Conservation (phyloP, 768 basidiomycete species). For the Naganishia randhawae region DNA sequence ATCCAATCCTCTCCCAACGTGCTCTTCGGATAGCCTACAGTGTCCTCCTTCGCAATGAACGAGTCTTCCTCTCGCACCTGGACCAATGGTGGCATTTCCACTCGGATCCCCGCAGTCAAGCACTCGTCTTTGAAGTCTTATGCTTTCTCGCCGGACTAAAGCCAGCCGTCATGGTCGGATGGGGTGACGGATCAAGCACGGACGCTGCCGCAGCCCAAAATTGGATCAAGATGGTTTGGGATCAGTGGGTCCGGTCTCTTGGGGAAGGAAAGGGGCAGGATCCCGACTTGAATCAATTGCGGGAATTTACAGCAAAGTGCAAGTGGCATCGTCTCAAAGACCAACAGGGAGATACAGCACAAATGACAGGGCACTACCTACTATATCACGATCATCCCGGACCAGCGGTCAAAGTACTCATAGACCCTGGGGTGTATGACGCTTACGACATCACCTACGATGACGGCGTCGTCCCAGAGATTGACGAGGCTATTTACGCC, state of each 20-base stretch:
- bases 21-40: slow-evolving; percentile 11
- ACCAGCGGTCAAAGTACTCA: slow-evolving; percentile 19
- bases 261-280: neutral
- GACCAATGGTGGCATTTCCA: slow-evolving; percentile 18
- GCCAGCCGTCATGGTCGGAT: slow-evolving; percentile 25
- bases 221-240: slow-evolving; percentile 28
- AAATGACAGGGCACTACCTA: slow-evolving; percentile 21
- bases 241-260: neutral
- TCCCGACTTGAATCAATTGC: neutral
- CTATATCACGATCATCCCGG: slow-evolving; percentile 19
- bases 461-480: neutral
- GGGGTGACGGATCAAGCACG: slow-evolving; percentile 23
- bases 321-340: slow-evolving; percentile 14
- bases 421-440: slow-evolving; percentile 14
- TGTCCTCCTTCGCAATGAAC: slow-evolving; percentile 12
- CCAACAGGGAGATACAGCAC: slow-evolving; percentile 16
- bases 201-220: slow-evolving; percentile 14
- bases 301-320: slow-evolving; percentile 19
- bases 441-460: neutral
- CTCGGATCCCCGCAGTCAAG: slow-evolving; percentile 16
- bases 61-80: slow-evolving; percentile 11
- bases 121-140: slow-evolving; percentile 23
- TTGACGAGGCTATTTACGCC: slow-evolving; percentile 23
- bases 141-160: slow-evolving; percentile 23
- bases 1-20: slow-evolving; percentile 3